These are phyloP conservation scores for Alternaria metachromatica DNA, from an alignment of 2,329 filamentous ascomycete species.

Conservation along the genomic window DNA sequence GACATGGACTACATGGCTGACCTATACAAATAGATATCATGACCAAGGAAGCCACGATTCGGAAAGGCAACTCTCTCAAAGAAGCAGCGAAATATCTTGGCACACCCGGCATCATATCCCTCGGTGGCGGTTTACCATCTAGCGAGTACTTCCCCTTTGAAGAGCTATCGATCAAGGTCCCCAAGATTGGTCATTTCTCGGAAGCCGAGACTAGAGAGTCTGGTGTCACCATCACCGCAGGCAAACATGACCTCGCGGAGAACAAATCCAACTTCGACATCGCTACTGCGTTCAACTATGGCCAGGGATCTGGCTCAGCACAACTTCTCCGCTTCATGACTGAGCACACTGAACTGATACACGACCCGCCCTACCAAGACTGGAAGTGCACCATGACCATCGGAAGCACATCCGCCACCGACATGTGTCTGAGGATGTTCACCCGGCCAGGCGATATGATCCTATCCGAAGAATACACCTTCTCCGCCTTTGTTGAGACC, in stretches of 20 bases:
- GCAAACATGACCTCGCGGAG: constrained; percentile 81
- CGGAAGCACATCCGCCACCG: constrained; percentile 85
- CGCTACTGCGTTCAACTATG: constrained; percentile 90
- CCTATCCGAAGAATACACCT: constrained; percentile 90
- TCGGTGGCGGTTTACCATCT: constrained; percentile 90
- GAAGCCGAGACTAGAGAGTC: constrained; percentile 69
- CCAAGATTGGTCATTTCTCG: constrained; percentile 71
- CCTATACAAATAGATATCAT: constrained; percentile 46
- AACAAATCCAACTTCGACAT: constrained; percentile 74
- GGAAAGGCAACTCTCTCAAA: constrained; percentile 71
- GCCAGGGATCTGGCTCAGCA: constrained; percentile 82
- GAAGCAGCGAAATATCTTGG: constrained; percentile 79
- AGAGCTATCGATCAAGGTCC: constrained; percentile 75
- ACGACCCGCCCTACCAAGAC: constrained; percentile 85
- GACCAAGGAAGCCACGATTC: constrained; percentile 61
- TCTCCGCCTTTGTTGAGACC: constrained; percentile 76
- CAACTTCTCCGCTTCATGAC: constrained; percentile 90
- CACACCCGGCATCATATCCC: constrained; percentile 83
- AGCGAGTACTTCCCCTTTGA: constrained; percentile 93
- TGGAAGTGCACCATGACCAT: constrained; percentile 86
- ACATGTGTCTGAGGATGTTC: constrained; percentile 84
- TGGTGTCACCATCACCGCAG: constrained; percentile 69
- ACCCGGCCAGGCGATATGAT: constrained; percentile 77
- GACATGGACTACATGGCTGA: background rate
- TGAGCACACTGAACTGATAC: constrained; percentile 93